Conservation (phyloP, 2,329 filamentous ascomycete genomes). For the Bipolaris cookei region DNA sequence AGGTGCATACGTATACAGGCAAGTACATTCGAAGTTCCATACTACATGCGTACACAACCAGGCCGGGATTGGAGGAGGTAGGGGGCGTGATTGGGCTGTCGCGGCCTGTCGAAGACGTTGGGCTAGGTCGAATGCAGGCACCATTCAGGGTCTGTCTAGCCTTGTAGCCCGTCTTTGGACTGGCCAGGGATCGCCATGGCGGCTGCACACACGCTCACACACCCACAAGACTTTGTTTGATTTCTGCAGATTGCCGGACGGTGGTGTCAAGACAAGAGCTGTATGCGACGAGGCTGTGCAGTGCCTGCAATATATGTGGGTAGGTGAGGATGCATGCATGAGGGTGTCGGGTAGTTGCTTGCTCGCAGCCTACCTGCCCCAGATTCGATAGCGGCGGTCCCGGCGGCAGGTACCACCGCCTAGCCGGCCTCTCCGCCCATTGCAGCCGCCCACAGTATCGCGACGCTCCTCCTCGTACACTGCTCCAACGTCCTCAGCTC, state of each 20-base stretch:
- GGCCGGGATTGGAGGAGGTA: no score
- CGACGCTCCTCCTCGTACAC: constrained; percentile 13
- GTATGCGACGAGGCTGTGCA: not conserved
- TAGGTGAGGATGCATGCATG: not conserved
- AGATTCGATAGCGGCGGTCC: constrained; percentile 21
- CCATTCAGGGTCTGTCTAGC: constrained; percentile 11
- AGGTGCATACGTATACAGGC: no score
- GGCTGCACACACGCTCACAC: not conserved
- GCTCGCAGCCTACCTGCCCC: constrained; percentile 2
- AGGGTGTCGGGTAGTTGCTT: not conserved
- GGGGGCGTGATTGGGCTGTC: constrained; percentile 5
- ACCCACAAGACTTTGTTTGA: not conserved
- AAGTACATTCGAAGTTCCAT: no score
- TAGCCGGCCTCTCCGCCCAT: constrained; percentile 5
- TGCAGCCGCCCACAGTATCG: constrained; percentile 8
- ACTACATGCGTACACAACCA: no score
- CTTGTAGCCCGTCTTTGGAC: not conserved
- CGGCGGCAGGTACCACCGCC: constrained; percentile 27
- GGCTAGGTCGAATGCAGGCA: constrained; percentile 9
- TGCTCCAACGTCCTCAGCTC: constrained; percentile 22
- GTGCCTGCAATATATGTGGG: not conserved
- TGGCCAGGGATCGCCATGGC: constrained; percentile 1
- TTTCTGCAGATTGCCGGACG: not conserved
- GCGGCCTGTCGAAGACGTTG: constrained; percentile 3
- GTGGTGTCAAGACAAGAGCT: no score